These are phyloP conservation scores for Verticillium tricorpus DNA, from an alignment of 2,329 filamentous ascomycete genomes.

Conservation along the genomic window DNA sequence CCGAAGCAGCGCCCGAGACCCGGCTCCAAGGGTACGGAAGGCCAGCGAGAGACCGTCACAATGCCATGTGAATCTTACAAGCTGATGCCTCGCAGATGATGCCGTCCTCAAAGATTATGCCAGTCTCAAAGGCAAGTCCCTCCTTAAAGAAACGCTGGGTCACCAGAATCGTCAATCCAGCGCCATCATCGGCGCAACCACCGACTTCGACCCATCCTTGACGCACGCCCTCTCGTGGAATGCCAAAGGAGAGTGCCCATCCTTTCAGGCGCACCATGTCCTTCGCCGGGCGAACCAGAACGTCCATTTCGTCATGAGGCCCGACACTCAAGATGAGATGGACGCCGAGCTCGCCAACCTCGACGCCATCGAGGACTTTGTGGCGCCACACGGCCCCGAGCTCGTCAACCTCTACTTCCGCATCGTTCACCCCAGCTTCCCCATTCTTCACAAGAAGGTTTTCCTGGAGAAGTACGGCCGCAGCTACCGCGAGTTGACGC, in stretches of 20 bases:
- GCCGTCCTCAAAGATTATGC: constrained; percentile 7
- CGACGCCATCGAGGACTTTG: constrained; percentile 47
- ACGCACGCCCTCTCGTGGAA: constrained; percentile 6
- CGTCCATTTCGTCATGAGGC: constrained; percentile 8
- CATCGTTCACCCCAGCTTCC: constrained; percentile 47
- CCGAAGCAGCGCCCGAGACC: not conserved
- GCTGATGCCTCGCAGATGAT: not conserved
- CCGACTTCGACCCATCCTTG: constrained; percentile 9
- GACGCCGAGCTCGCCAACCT: constrained; percentile 23
- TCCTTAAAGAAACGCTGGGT: constrained; percentile 11
- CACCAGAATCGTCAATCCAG: constrained; percentile 12
- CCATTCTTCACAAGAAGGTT: constrained; percentile 47
- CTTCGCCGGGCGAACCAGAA: constrained; percentile 6
- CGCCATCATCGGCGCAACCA: constrained; percentile 7
- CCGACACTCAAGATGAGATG: constrained; percentile 10
- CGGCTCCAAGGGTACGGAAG: not conserved
- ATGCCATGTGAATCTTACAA: not conserved
- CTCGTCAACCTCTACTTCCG: constrained; percentile 57
- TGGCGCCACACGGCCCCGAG: constrained; percentile 50
- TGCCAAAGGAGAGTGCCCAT: constrained; percentile 3
- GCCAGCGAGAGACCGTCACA: not conserved
- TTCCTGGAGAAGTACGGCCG: constrained; percentile 48
- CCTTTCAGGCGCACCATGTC: constrained; percentile 3
- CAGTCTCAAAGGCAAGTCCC: constrained; percentile 5
- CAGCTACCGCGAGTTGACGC: constrained; percentile 46